phyloP scores from a whole-genome alignment of 106 monocot genomes.

The Narthecium ossifragum region DNA sequence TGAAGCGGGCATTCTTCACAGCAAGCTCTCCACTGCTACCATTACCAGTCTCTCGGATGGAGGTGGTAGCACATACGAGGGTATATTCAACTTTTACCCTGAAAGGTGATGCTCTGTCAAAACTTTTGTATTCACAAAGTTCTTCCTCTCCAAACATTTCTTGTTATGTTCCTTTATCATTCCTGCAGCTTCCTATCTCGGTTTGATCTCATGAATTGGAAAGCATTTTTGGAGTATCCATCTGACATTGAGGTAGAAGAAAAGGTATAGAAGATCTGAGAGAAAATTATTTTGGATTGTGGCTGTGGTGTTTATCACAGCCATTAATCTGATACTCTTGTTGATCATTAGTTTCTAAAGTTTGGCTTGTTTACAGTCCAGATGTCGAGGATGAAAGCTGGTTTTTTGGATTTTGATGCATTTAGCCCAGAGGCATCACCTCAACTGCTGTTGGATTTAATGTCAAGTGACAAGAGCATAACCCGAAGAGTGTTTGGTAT shows the following conservation, averaged over 20 bases:
- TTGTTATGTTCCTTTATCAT: no score
- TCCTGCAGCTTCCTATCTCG: slow-evolving; percentile 63
- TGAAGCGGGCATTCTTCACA: slow-evolving; percentile 72
- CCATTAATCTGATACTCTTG: not conserved
- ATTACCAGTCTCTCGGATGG: slow-evolving; percentile 15
- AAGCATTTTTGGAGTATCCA: slow-evolving; percentile 66
- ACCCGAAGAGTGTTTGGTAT: slow-evolving; percentile 77
- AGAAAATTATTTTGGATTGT: not conserved
- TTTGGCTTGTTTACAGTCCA: slow-evolving; percentile 89
- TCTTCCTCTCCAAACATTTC: no score
- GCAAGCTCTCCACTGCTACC: slow-evolving; percentile 42
- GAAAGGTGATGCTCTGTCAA: slow-evolving; percentile 35
- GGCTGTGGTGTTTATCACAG: not conserved
- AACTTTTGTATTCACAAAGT: slow-evolving; percentile 1
- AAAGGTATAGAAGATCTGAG: slow-evolving; percentile 48
- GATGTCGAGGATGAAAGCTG: slow-evolving; percentile 62
- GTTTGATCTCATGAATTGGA: slow-evolving; percentile 80
- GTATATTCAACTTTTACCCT: slow-evolving; percentile 45
- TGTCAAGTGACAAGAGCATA: slow-evolving; percentile 71
- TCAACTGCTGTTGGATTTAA: slow-evolving; percentile 51
- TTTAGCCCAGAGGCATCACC: slow-evolving; percentile 29
- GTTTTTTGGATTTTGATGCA: slow-evolving; percentile 56
- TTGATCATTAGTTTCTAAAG: slow-evolving; percentile 26
- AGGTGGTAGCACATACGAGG: no score
- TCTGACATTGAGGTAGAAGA: slow-evolving; percentile 30